These are phyloP conservation scores for Pleurotus salmoneostramineus DNA, from an alignment of 768 basidiomycete species.

Conservation along the genomic window DNA sequence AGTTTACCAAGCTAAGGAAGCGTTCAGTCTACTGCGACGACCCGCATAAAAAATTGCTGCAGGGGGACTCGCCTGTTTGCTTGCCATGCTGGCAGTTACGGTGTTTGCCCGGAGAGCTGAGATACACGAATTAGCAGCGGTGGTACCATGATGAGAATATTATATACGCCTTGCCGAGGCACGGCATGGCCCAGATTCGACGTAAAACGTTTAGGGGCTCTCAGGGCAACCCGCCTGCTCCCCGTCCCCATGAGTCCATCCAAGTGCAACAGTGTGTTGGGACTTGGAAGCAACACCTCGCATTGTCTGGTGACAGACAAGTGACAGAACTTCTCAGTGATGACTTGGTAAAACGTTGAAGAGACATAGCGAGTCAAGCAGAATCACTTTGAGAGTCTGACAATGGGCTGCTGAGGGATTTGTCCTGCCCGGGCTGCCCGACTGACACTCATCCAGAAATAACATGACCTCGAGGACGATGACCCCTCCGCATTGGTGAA, in stretches of 20 bases:
- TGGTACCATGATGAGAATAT: constrained; percentile 1
- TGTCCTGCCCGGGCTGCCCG: neutral
- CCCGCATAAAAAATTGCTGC: neutral
- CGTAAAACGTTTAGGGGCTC: neutral
- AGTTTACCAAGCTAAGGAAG: constrained; percentile 64
- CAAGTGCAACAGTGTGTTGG: no score
- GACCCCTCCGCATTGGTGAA: no score
- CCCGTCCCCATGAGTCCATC: no score
- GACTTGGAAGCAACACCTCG: no score
- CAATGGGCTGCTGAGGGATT: neutral
- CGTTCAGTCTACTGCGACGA: neutral
- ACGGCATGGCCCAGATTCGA: neutral
- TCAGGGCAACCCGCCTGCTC: neutral
- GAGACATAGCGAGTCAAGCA: no score
- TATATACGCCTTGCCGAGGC: neutral
- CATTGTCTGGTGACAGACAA: no score
- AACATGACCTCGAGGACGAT: no score
- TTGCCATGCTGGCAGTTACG: constrained; percentile 43
- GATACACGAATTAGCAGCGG: neutral
- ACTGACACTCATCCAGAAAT: no score
- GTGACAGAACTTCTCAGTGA: no score
- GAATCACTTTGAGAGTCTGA: neutral
- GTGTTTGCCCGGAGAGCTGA: neutral
- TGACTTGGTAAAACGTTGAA: no score
- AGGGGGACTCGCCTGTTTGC: constrained; percentile 50